Evolutionary conservation across 495 filamentous ascomycete species (phyloP), one percentile per base, ranked within the genome.

Genomic region (Aspergillus haitiensis): DNA sequence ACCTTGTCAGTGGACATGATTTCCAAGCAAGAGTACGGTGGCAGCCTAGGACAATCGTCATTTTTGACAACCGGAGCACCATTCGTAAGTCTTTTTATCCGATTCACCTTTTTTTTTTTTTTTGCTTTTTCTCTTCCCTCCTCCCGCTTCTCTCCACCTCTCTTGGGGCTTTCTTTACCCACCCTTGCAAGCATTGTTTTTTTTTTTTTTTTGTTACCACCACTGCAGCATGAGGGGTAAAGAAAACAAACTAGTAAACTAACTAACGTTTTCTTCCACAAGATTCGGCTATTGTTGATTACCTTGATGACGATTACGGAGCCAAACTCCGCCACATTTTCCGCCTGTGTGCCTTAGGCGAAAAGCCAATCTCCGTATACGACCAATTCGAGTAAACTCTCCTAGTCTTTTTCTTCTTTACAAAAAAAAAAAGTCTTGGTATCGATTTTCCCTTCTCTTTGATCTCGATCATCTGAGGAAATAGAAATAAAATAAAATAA

Each of bases 1-100:
- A 96, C 68, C 86, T 95, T 40, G 84, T 88, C 5, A 85, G 80
- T 27, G 89, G 92, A 13, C 85, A 88, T 64, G 92, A 96, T 75
- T 93, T 94, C 80, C 93, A 97, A 65, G 86, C 84, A 8, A 80
- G 93, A n/a, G 85, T 97, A 50, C 86, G 88, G 63, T 96, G 91
- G 91, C 83, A 88, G 62, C 82, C 85, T 10, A 82, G 84, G 39
- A 94, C 90, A 3, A 92, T 96, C 27, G 89, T 96, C 8, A 87
- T 96, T 10, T 96, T 92, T 86, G 92, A 96, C 72, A 84, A 84
- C 60, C 78, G 83, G 35, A 75, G 72, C 35, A 84, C 81, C 6
- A 76, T 81, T 52, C 82, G 82, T 85, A 75, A 68, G 82, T 77
- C n/a, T 13, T 37, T 35, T 55, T 27, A 27, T 27, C 21, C 21